Evolutionary conservation across 805 yeast species (phyloP).

Genomic region (Starmerella powellii): DNA sequence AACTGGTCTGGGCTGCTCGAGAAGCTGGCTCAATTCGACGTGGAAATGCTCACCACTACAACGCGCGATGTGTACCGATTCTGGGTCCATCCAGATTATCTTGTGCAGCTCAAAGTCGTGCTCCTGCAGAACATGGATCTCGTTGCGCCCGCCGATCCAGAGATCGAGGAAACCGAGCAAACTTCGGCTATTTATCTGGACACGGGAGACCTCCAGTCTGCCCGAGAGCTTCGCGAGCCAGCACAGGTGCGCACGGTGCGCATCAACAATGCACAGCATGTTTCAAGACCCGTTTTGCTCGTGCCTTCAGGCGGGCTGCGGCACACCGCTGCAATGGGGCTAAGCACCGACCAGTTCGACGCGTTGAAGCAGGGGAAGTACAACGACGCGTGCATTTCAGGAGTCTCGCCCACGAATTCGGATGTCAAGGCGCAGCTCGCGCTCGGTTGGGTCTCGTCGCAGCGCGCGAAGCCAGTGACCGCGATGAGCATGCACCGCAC

Average conservation of each 20-base stretch:
- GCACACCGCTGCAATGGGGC: constrained; percentile 19
- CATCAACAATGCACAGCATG: constrained; percentile 12
- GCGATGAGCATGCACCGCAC: constrained; percentile 20
- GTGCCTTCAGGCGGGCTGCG: constrained; percentile 33
- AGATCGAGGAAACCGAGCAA: constrained; percentile 19
- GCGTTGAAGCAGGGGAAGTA: background rate
- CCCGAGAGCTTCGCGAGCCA: constrained; percentile 32
- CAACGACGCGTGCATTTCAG: background rate
- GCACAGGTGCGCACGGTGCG: constrained; percentile 28
- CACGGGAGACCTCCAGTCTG: constrained; percentile 29
- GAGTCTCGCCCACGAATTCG: background rate
- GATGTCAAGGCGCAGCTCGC: constrained; percentile 25
- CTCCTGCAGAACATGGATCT: constrained; percentile 31
- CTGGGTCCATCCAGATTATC: constrained; percentile 50
- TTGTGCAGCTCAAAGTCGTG: constrained; percentile 41
- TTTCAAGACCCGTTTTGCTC: constrained; percentile 20
- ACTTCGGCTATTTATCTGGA: constrained; percentile 29
- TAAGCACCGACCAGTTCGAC: constrained; percentile 14
- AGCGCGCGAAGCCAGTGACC: constrained; percentile 4
- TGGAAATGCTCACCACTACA: constrained; percentile 27
- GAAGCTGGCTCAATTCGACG: constrained; percentile 25
- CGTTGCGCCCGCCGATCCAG: constrained; percentile 13
- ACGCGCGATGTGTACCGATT: constrained; percentile 32
- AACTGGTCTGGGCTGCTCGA: too few relatives aligned
- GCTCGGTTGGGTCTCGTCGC: constrained; percentile 28